These are phyloP conservation scores for Fragaria iinumae DNA, from an alignment of 306 rosid genomes.

Conservation along the genomic window DNA sequence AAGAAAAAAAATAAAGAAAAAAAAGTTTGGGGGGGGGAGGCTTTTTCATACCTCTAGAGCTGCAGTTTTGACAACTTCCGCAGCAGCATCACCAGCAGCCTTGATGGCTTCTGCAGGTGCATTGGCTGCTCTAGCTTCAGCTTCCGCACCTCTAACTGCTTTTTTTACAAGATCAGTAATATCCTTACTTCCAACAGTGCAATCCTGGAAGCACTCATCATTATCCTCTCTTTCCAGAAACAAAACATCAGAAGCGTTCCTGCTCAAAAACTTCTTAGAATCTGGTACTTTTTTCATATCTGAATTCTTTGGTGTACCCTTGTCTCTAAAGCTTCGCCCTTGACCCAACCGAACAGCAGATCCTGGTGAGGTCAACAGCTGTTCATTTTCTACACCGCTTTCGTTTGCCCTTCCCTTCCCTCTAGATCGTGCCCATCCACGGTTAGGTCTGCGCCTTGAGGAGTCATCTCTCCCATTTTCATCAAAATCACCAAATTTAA, in stretches of 20 bases:
- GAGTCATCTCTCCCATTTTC: constrained; percentile 79
- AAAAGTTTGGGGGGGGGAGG: background rate
- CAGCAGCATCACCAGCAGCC: constrained; percentile 98
- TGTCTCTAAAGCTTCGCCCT: constrained; percentile 65
- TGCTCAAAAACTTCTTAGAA: constrained; percentile 45
- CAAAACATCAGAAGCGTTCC: constrained; percentile 41
- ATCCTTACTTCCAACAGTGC: constrained; percentile 75
- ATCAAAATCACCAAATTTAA: constrained; percentile 62
- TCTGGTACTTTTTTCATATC: constrained; percentile 61
- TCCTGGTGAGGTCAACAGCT: constrained; percentile 62
- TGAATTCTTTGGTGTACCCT: constrained; percentile 43
- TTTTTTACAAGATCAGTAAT: constrained; percentile 69
- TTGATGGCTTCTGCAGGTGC: constrained; percentile 93
- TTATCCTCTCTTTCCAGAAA: constrained; percentile 66
- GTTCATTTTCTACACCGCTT: constrained; percentile 68
- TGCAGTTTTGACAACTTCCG: constrained; percentile 89
- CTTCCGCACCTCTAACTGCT: constrained; percentile 90
- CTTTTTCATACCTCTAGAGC: constrained; percentile 69
- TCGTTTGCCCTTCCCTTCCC: constrained; percentile 81
- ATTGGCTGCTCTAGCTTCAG: constrained; percentile 88
- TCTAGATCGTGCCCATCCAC: constrained; percentile 64
- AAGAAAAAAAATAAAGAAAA: background rate
- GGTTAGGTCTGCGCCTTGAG: constrained; percentile 68
- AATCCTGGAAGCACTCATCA: constrained; percentile 82
- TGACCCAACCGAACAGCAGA: constrained; percentile 63